Conservation (phyloP, 78 protist genomes). For the Dictyostelium firmibasis region DNA sequence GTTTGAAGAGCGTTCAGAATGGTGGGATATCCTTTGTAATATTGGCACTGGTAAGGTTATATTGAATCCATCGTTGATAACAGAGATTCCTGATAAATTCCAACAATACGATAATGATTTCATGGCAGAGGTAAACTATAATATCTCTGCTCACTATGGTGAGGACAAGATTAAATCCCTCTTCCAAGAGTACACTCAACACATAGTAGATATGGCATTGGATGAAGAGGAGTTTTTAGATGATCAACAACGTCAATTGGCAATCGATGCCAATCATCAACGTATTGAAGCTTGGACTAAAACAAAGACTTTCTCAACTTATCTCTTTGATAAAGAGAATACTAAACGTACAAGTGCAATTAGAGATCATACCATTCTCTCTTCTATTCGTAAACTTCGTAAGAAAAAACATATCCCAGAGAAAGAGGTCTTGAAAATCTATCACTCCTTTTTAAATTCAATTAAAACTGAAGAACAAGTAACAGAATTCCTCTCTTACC, state of each 20-base stretch:
- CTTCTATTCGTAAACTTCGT: slow-evolving; percentile 41
- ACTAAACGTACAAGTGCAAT: slow-evolving; percentile 56
- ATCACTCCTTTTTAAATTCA: slow-evolving; percentile 24
- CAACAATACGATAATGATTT: slow-evolving; percentile 67
- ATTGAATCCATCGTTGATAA: slow-evolving; percentile 43
- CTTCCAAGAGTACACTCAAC: slow-evolving; percentile 83
- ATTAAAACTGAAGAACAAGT: slow-evolving; percentile 82
- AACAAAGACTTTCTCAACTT: slow-evolving; percentile 66
- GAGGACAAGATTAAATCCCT: slow-evolving; percentile 57
- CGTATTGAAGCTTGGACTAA: slow-evolving; percentile 59
- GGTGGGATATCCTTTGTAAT: slow-evolving; percentile 93
- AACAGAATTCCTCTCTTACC: slow-evolving; percentile 79
- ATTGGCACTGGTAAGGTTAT: slow-evolving; percentile 85
- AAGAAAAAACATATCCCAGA: slow-evolving; percentile 69
- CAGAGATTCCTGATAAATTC: slow-evolving; percentile 56
- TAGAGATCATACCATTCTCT: slow-evolving; percentile 34
- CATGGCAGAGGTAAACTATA: slow-evolving; percentile 76
- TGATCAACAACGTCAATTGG: slow-evolving; percentile 40
- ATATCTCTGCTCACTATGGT: slow-evolving; percentile 66
- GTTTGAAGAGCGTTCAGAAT: slow-evolving; percentile 81
- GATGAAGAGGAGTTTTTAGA: slow-evolving; percentile 81
- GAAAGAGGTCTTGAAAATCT: slow-evolving; percentile 71
- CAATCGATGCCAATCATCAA: slow-evolving; percentile 52
- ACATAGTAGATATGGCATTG: slow-evolving; percentile 75
- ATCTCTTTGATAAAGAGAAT: slow-evolving; percentile 48